These are phyloP conservation scores for Pestalotiopsis sp. DNA, from an alignment of 2,329 filamentous ascomycete genomes.

Conservation along the genomic window DNA sequence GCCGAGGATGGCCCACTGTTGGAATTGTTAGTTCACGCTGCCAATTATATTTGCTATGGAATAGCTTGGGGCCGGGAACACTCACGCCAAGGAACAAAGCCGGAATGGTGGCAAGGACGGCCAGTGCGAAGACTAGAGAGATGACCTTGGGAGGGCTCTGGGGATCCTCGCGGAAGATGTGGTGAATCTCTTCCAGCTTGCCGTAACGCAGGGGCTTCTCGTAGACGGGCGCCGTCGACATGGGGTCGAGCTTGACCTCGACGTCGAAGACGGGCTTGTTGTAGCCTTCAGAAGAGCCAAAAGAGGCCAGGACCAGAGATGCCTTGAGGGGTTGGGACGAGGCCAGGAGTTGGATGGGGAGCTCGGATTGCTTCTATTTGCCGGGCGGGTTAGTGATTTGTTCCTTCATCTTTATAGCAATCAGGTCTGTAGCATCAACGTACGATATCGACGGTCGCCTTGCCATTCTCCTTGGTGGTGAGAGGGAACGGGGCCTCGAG, in stretches of 20 bases:
- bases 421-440: constrained; percentile 35
- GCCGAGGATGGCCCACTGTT: constrained; percentile 78
- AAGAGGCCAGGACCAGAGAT: constrained; percentile 84
- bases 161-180: constrained; percentile 83
- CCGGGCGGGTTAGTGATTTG: constrained; percentile 27
- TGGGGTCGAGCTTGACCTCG: constrained; percentile 64
- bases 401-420: background rate
- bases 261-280: constrained; percentile 75
- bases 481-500: constrained; percentile 88
- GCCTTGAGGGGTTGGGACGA: constrained; percentile 71
- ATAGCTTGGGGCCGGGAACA: constrained; percentile 16
- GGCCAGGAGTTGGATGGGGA: constrained; percentile 79
- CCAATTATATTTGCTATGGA: background rate
- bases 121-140: constrained; percentile 74
- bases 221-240: constrained; percentile 59
- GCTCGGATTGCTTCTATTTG: constrained; percentile 79
- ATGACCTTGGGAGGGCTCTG: constrained; percentile 80
- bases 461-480: constrained; percentile 83
- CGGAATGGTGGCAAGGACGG: constrained; percentile 75
- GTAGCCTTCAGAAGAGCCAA: constrained; percentile 72
- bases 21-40: constrained; percentile 17
- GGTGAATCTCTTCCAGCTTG: constrained; percentile 82
- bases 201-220: constrained; percentile 80
- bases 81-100: constrained; percentile 71
- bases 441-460: constrained; percentile 84